A percentile compares a stretch with the other conserved stretches of the same genome.
Conservation (phyloP, 345 rosid species). For the Bruguiera gymnorhiza region DNA sequence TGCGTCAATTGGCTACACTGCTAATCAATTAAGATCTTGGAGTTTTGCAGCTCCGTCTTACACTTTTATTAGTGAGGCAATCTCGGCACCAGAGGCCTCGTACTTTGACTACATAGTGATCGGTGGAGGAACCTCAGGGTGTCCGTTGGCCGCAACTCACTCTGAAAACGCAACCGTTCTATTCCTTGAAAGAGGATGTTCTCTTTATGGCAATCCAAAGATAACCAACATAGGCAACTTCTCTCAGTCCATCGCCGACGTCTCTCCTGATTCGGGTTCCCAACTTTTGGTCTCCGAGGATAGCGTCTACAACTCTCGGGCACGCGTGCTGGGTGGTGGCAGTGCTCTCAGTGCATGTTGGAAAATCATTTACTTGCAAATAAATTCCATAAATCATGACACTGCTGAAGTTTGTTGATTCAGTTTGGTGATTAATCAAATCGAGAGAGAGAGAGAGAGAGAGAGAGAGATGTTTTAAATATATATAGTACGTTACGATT, state of each 20-base stretch:
- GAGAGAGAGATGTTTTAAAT: too few relatives aligned
- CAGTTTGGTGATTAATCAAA: too few relatives aligned
- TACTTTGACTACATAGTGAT: slow-evolving; percentile 66
- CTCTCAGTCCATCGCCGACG: slow-evolving; percentile 36
- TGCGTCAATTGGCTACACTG: neutral
- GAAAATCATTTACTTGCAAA: too few relatives aligned
- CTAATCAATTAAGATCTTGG: neutral
- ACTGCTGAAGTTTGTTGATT: too few relatives aligned
- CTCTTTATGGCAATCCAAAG: slow-evolving; percentile 52
- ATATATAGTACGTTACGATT: too few relatives aligned
- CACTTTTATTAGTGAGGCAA: slow-evolving; percentile 61
- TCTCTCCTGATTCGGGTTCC: slow-evolving; percentile 48
- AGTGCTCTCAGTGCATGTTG: slow-evolving; percentile 60
- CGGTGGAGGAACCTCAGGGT: slow-evolving; percentile 89
- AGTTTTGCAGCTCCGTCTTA: slow-evolving; percentile 46
- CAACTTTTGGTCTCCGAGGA: slow-evolving; percentile 72
- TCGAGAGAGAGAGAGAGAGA: too few relatives aligned
- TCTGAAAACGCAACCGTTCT: slow-evolving; percentile 57
- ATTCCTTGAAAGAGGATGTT: slow-evolving; percentile 74
- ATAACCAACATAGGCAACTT: slow-evolving; percentile 47
- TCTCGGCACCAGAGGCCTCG: slow-evolving; percentile 42
- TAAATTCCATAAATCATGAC: too few relatives aligned
- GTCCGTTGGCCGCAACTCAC: slow-evolving; percentile 72
- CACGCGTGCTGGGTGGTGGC: slow-evolving; percentile 85
- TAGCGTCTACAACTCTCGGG: slow-evolving; percentile 72